Evolutionary conservation across 2,329 filamentous ascomycete species (phyloP), one percentile per base, ranked within the genome.

Genomic region (Arthrinium puccinioides): DNA sequence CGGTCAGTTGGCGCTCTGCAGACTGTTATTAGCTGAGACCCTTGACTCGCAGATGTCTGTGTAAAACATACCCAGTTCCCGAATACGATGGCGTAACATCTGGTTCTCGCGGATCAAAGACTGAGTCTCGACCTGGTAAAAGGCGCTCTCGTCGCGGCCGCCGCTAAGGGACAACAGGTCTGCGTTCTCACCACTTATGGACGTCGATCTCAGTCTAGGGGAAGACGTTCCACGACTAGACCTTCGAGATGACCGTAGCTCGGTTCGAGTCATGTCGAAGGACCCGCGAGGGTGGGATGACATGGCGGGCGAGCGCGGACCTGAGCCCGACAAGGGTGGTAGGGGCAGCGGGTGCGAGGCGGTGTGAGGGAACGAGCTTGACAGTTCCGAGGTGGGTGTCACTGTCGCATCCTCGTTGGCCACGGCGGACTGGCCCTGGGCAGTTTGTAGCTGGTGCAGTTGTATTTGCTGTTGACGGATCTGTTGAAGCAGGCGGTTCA

Each of bases 101-200:
- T 89, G 84, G 48, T 89, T 90, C 63, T 89, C 85, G 19, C 85
- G 70, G 16, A 79, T 74, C 50, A 90, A 61, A 62, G 78, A 87
- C 60, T 87, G 82, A 2, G 84, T 87, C 61, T 90, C 85, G 5
- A 84, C 84, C 56, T 88, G 84, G 51, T 89, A 89, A 56, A 87
- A 88, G 1, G 82, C 80, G 45, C 74, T 80, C 55, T 89, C 84
- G 50, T 88, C 84, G 14, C 84, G 69, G 7, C 74, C 74, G n/a
- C 73, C 74, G 13, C 73, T 74, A 2, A 83, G 67, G 32, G 72
- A 60, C 63, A 72, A 77, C 21, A 55, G 49, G 36, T 87, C 80
- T 23, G 70, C 72, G 36, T 66, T 70, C 38, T 82, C 77, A 14
- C 61, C 71, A 39, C 72, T 72, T 46, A 79, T 75, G 3, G 75